A percentile compares a stretch with the other conserved stretches of the same genome.
Evolutionary conservation across 2,329 filamentous ascomycete species (phyloP).

Genomic region (Stagonosporopsis chrysanthemi): DNA sequence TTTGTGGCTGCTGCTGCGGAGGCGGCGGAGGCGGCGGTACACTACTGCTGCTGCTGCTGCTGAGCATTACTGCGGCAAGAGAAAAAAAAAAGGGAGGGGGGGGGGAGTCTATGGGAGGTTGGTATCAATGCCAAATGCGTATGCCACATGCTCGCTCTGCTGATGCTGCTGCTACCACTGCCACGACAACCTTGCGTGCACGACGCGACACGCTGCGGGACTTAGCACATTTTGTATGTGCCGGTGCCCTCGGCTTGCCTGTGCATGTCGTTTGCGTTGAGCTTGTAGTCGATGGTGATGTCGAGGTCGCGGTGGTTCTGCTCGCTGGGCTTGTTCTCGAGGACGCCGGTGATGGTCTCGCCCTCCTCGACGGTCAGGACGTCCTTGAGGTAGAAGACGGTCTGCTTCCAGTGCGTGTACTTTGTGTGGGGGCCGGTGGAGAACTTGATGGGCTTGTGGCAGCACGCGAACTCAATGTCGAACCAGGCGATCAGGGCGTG

Average conservation of each 20-base stretch:
- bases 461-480: conserved; percentile 97
- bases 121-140: conserved; percentile 16
- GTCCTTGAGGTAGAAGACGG: conserved; percentile 95
- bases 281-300: conserved; percentile 83
- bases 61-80: neutral
- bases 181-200: neutral
- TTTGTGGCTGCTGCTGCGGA: too few species aligned
- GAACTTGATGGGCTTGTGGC: conserved; percentile 97
- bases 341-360: conserved; percentile 75
- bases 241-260: conserved; percentile 73
- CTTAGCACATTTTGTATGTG: conserved; percentile 74
- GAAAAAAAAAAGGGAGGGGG: too few species aligned
- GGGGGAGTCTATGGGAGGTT: conserved; percentile 14
- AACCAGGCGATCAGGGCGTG: conserved; percentile 98
- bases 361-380: conserved; percentile 89
- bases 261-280: conserved; percentile 76
- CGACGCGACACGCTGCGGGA: neutral
- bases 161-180: neutral
- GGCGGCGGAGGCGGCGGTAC: too few species aligned
- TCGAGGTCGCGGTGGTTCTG: conserved; percentile 96
- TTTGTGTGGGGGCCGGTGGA: conserved; percentile 97
- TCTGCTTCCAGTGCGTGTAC: conserved; percentile 99
- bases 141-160: conserved; percentile 13
- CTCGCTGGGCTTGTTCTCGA: conserved; percentile 86
- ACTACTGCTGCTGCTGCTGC: too few species aligned